A percentile compares a stretch with the other conserved stretches of the same genome.
These are phyloP conservation scores for Epichloe festucae DNA, from an alignment of 2,329 filamentous ascomycete species.

Conservation along the genomic window DNA sequence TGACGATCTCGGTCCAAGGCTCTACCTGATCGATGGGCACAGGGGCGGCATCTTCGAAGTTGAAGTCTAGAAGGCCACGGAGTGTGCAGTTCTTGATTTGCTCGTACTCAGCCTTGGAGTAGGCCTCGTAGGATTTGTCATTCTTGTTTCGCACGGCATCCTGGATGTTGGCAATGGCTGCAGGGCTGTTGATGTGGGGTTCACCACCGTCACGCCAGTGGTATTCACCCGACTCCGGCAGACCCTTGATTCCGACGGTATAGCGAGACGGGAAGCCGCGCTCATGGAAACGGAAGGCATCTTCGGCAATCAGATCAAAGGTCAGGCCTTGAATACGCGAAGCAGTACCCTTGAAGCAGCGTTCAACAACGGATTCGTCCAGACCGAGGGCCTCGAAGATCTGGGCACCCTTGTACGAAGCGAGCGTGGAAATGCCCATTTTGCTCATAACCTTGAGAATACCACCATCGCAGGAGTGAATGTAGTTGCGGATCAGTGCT, in stretches of 20 bases:
- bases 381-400: constrained; percentile 95
- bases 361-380: constrained; percentile 81
- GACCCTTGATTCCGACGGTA: constrained; percentile 63
- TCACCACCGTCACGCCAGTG: constrained; percentile 97
- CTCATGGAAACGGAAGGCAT: constrained; percentile 90
- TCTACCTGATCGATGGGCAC: constrained; percentile 95
- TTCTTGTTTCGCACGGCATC: constrained; percentile 95
- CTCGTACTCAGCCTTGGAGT: constrained; percentile 85
- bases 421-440: constrained; percentile 96
- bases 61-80: constrained; percentile 87
- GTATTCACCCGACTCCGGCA: constrained; percentile 90
- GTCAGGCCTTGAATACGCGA: constrained; percentile 90
- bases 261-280: constrained; percentile 75
- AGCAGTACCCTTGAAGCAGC: constrained; percentile 88
- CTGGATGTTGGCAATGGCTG: constrained; percentile 91
- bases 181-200: constrained; percentile 87
- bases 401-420: constrained; percentile 94
- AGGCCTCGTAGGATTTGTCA: constrained; percentile 95
- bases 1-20: constrained; percentile 95
- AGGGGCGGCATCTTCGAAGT: constrained; percentile 73
- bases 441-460: constrained; percentile 99
- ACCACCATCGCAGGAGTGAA: constrained; percentile 89
- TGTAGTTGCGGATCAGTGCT: constrained; percentile 85
- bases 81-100: constrained; percentile 95
- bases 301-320: constrained; percentile 85